A percentile compares a stretch with the other conserved stretches of the same genome.
Evolutionary conservation across 2,329 filamentous ascomycete species (phyloP).

Genomic region (Exophiala spinifera): DNA sequence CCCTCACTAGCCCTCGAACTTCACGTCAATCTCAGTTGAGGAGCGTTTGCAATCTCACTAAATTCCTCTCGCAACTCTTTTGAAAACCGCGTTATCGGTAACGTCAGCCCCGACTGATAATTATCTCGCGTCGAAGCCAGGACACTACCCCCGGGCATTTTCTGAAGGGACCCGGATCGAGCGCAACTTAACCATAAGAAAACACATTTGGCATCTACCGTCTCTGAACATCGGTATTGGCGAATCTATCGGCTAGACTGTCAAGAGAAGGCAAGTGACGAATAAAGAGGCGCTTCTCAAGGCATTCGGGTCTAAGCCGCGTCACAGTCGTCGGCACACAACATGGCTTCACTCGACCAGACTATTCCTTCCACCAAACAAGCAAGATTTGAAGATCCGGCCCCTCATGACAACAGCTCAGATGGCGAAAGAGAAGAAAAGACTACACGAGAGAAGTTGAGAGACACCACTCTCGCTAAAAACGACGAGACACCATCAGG

Average conservation of each 20-base stretch:
- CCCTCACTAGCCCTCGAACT: too few species aligned
- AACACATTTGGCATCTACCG: neutral
- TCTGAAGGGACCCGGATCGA: neutral
- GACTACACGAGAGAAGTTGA: slow-evolving; percentile 59
- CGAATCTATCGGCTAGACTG: too few species aligned
- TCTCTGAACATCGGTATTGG: too few species aligned
- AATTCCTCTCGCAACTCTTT: too few species aligned
- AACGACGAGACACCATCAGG: neutral
- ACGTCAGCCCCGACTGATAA: too few species aligned
- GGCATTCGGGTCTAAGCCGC: neutral
- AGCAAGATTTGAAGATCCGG: slow-evolving; percentile 7
- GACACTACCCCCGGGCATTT: neutral
- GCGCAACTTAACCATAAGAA: neutral
- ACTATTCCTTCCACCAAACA: neutral
- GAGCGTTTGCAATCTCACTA: too few species aligned
- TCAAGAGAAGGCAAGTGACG: too few species aligned
- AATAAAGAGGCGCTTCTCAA: neutral
- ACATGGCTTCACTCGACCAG: slow-evolving; percentile 12
- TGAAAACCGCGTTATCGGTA: too few species aligned
- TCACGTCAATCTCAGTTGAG: too few species aligned
- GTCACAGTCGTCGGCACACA: neutral
- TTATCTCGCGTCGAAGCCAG: neutral
- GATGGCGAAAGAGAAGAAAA: slow-evolving; percentile 46
- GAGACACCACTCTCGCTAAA: slow-evolving; percentile 58
- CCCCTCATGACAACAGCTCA: slow-evolving; percentile 21